Evolutionary conservation across 441 rosid genomes (phyloP).

Genomic region (Raphanus hybrid): DNA sequence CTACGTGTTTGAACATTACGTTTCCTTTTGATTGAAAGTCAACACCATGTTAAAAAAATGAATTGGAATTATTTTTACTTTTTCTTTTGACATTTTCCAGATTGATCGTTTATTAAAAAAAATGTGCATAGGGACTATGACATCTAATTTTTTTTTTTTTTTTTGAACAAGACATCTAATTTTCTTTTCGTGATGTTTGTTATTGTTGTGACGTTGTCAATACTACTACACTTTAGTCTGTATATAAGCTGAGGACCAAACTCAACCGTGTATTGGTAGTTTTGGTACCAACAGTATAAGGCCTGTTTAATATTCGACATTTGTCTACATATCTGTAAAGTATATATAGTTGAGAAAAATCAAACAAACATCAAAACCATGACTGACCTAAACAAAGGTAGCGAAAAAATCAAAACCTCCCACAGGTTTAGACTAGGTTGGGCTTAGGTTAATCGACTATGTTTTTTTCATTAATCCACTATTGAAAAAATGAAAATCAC

Average conservation of each 20-base stretch:
- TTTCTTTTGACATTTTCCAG: neutral
- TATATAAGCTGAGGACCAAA: neutral
- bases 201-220: neutral
- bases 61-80: neutral
- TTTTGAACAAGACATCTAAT: neutral
- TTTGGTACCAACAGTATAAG: neutral
- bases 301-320: neutral
- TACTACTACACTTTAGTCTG: neutral
- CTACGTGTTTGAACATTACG: neutral
- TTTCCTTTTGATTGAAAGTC: slow-evolving; percentile 15
- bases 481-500: too few species aligned
- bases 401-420: slow-evolving; percentile 21
- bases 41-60: neutral
- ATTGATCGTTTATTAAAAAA: neutral
- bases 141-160: neutral
- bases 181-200: neutral
- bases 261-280: neutral
- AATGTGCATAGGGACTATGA: neutral
- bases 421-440: slow-evolving; percentile 16
- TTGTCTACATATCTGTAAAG: neutral
- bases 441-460: neutral
- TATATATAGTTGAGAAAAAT: neutral
- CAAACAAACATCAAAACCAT: slow-evolving; percentile 17
- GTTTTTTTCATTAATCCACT: too few species aligned
- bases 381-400: slow-evolving; percentile 19